phyloP scores from a whole-genome alignment of 495 filamentous ascomycete genomes.

The Pseudevernia furfuracea region DNA sequence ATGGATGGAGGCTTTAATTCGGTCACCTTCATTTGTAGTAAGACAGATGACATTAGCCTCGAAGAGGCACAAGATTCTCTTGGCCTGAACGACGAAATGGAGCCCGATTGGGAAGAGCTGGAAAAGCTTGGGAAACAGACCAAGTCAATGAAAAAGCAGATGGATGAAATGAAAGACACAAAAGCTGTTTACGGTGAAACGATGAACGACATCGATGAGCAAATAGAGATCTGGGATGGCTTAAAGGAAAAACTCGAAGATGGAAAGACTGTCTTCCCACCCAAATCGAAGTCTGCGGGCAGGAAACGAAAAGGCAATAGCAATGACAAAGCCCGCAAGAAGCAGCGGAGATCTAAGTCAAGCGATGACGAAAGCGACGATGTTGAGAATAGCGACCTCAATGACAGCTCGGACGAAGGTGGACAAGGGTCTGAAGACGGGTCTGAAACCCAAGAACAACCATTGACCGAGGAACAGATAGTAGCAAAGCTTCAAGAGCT shows the following conservation, averaged over 20 bases:
- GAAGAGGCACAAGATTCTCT: constrained; percentile 43
- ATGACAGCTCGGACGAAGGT: constrained; percentile 15
- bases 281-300: constrained; percentile 27
- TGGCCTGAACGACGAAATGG: constrained; percentile 36
- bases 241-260: constrained; percentile 37
- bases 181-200: constrained; percentile 30
- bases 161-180: constrained; percentile 34
- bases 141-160: constrained; percentile 28
- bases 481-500: constrained; percentile 33
- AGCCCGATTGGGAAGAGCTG: constrained; percentile 29
- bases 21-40: constrained; percentile 61
- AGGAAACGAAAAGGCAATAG: constrained; percentile 35
- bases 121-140: constrained; percentile 34
- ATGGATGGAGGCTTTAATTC: constrained; percentile 51
- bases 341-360: constrained; percentile 21
- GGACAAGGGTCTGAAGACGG: constrained; percentile 24
- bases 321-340: constrained; percentile 25
- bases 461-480: constrained; percentile 35
- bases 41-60: constrained; percentile 59
- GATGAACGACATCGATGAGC: constrained; percentile 34
- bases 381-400: constrained; percentile 19
- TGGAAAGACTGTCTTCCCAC: constrained; percentile 46
- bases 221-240: constrained; percentile 41
- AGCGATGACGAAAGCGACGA: constrained; percentile 27
- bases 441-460: constrained; percentile 22